phyloP scores from a whole-genome alignment of 768 basidiomycete genomes.

The Paxillus involutus region DNA sequence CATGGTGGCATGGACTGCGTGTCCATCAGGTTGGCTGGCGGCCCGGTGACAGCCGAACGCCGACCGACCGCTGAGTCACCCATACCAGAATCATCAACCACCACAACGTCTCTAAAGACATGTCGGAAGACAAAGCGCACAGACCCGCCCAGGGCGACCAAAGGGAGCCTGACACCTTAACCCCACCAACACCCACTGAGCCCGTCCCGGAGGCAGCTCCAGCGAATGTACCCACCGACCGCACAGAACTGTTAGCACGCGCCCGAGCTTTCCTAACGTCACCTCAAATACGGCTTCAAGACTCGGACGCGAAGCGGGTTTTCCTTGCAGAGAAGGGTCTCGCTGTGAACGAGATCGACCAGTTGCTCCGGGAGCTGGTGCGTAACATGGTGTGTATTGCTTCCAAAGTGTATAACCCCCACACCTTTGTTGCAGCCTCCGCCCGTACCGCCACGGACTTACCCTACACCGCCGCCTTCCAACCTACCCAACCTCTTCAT shows the following conservation, averaged over 20 bases:
- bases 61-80: too few species aligned
- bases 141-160: not conserved
- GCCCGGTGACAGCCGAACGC: too few species aligned
- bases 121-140: conserved; percentile 14
- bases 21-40: too few species aligned
- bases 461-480: conserved; percentile 70
- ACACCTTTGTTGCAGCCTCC: conserved; percentile 35
- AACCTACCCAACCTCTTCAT: conserved; percentile 66
- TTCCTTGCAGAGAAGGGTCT: conserved; percentile 77
- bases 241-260: conserved; percentile 47
- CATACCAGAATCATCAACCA: too few species aligned
- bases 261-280: conserved; percentile 68
- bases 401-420: not conserved
- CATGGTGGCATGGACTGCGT: too few species aligned
- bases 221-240: conserved; percentile 16
- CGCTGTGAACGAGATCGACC: conserved; percentile 56
- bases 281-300: conserved; percentile 62
- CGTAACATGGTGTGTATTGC: conserved; percentile 14
- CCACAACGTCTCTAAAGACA: not conserved
- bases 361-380: conserved; percentile 58
- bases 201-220: not conserved
- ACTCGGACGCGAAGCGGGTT: conserved; percentile 50
- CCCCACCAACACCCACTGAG: not conserved
- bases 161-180: not conserved
- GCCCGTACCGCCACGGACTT: conserved; percentile 66